Base-by-base conservation (phyloP, 768 basidiomycete species). In the Saitozyma podzolica region DNA sequence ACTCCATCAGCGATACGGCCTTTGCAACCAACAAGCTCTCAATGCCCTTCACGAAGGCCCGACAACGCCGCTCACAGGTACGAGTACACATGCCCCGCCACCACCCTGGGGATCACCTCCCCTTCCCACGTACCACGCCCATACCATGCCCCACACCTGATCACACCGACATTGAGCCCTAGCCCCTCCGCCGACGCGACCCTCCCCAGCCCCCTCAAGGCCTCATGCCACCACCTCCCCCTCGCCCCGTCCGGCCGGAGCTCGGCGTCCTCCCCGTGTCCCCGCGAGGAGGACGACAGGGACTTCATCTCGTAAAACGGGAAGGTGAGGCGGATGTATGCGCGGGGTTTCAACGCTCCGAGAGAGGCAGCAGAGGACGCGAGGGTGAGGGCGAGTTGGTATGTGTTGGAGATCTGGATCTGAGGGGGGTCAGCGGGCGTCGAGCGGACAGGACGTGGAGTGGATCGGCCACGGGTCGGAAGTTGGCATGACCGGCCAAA, bases 221-320 rank as follows among this genome's bases (percentile, higher is more conserved):
- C 65, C 61, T 78, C 77, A 63, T 76, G 72, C 77, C 77, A 78
- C 75, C 75, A 78, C 61, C 69, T 56, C 7, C 77, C 77, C 11
- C 75, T 54, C 0, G 67, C 59, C 0, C 73, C 75, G 61, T 78
- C 77, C 1, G 75, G 77, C 20, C 56, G 59, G 8, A 76, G 58
- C 11, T 72, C 68, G 16, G 67, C 64, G 29, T 65, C 56, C 29
- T 76, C 71, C 7, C 67, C 48, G 53, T 74, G 66, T 6, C 70
- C 70, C 13, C 64, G 29, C 17, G 67, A 70, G 16, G 74, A 70
- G 3, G 72, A 65, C 8, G 70, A 61, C 9, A 69, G 61, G 6
- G 76, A 75, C 51, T 75, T 78, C 72, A 76, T 76, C 43, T 71
- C 72, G 68, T 76, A 78, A 62, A 67, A 76, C 14, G 75, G 72